These are phyloP conservation scores for Bruguiera hainesii DNA, from an alignment of 441 rosid genomes.

Conservation along the genomic window DNA sequence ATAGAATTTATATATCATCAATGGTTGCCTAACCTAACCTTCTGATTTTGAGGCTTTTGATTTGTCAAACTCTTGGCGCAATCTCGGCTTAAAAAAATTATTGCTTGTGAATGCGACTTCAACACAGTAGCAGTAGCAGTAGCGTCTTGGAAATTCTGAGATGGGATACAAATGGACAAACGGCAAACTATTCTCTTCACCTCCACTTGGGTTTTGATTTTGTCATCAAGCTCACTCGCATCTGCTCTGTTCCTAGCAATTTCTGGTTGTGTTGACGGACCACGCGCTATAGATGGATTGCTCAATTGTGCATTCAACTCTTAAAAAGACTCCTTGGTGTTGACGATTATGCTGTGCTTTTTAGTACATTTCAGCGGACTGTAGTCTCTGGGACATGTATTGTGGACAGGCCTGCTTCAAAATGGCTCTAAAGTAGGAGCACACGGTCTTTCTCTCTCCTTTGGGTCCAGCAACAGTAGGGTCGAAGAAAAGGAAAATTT, in stretches of 20 bases:
- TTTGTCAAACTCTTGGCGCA: conserved; percentile 15
- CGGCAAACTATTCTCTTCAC: not conserved
- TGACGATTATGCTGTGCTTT: too few relatives aligned
- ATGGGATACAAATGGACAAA: not conserved
- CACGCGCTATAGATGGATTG: not conserved
- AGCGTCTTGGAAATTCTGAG: not conserved
- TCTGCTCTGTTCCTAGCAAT: not conserved
- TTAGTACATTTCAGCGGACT: too few relatives aligned
- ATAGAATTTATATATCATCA: not conserved
- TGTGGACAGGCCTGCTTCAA: too few relatives aligned
- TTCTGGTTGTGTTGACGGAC: not conserved
- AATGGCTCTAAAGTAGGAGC: too few relatives aligned
- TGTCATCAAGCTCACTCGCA: too few relatives aligned
- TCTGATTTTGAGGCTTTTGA: conserved; percentile 1
- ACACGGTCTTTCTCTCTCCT: too few relatives aligned
- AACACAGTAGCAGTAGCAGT: not conserved
- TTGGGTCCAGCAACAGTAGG: too few relatives aligned
- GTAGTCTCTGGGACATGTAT: too few relatives aligned
- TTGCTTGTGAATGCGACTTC: not conserved
- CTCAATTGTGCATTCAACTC: too few relatives aligned
- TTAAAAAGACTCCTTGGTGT: too few relatives aligned
- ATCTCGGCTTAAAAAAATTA: too few relatives aligned
- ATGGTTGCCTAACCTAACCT: not conserved
- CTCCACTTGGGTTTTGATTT: not conserved
- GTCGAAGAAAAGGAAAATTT: too few relatives aligned